phyloP scores from a whole-genome alignment of 1,139 yeast species.

The Yamadazyma trypodendri region DNA sequence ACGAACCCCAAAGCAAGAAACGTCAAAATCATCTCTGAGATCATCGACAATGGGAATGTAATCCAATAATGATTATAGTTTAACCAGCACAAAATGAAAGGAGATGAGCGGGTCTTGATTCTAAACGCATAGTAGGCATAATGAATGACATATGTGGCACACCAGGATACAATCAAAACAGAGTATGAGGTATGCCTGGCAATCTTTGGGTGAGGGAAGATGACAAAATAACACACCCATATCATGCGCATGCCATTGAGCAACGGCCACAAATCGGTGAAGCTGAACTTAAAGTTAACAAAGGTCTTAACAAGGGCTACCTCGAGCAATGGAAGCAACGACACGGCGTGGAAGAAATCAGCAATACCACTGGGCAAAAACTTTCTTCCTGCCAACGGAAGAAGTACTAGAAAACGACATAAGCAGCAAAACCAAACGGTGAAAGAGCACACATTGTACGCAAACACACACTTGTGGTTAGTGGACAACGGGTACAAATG shows the following conservation, averaged over 20 bases:
- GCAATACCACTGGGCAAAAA: conserved; percentile 72
- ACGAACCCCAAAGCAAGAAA: conserved; percentile 50
- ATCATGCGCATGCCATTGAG: conserved; percentile 34
- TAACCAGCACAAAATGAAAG: conserved; percentile 33
- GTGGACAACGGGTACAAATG: conserved; percentile 36
- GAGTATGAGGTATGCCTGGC: conserved; percentile 52
- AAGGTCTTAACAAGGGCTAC: conserved; percentile 23
- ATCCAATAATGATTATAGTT: conserved; percentile 42
- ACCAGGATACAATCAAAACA: conserved; percentile 45
- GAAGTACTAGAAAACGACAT: conserved; percentile 47
- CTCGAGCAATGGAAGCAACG: conserved; percentile 33
- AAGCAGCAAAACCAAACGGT: conserved; percentile 55
- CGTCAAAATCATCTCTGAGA: conserved; percentile 53
- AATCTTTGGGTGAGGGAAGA: conserved; percentile 47
- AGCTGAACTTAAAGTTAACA: conserved; percentile 10
- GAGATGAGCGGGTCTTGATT: conserved; percentile 38
- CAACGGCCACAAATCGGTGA: conserved; percentile 28
- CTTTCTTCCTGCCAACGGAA: conserved; percentile 60
- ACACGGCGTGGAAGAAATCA: conserved; percentile 53
- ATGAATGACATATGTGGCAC: conserved; percentile 41
- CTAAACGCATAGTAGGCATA: conserved; percentile 49
- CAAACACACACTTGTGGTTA: conserved; percentile 32
- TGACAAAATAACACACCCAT: conserved; percentile 46
- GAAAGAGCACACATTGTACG: conserved; percentile 34
- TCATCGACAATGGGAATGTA: conserved; percentile 44